Percentiles rank a stretch among this genome's conserved stretches.
Conservation (phyloP, 2,329 filamentous ascomycete species). For the Fusarium udum region DNA sequence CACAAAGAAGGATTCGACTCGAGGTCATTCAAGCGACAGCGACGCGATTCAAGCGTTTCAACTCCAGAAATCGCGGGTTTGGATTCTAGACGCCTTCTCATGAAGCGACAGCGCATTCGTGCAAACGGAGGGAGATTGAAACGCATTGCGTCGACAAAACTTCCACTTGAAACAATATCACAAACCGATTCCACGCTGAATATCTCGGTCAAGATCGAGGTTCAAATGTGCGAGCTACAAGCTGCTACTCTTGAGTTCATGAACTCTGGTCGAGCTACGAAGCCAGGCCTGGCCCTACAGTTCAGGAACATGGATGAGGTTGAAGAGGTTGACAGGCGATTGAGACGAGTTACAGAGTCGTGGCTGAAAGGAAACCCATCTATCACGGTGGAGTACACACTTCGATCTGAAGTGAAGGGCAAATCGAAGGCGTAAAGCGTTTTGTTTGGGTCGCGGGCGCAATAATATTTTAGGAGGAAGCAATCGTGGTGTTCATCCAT, state of each 20-base stretch:
- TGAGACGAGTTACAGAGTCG: conserved; percentile 32
- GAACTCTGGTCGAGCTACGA: conserved; percentile 5
- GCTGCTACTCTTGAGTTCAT: conserved; percentile 14
- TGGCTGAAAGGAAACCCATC: conserved; percentile 33
- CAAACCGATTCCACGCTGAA: conserved; percentile 23
- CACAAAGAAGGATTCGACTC: background rate
- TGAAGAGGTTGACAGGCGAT: conserved; percentile 28
- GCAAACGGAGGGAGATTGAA: conserved; percentile 29
- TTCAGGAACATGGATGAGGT: conserved; percentile 42
- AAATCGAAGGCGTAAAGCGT: conserved; percentile 32
- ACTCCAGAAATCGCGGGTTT: background rate
- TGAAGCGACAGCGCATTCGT: conserved; percentile 30
- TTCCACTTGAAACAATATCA: conserved; percentile 44
- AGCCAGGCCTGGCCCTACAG: conserved; percentile 17
- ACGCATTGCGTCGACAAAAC: conserved; percentile 33
- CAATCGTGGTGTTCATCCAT: conserved; percentile 1
- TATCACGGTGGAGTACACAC: conserved; percentile 40
- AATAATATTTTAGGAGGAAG: conserved; percentile 2
- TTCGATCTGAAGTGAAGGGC: conserved; percentile 41
- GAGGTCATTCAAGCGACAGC: conserved; percentile 10
- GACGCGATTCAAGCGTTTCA: conserved; percentile 11
- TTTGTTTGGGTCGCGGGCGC: conserved; percentile 13
- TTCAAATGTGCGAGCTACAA: conserved; percentile 15
- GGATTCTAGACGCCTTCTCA: conserved; percentile 35
- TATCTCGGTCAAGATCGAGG: conserved; percentile 9